These are phyloP conservation scores for Porodaedalea pini DNA, from an alignment of 1,284 basidiomycete species.

Conservation along the genomic window DNA sequence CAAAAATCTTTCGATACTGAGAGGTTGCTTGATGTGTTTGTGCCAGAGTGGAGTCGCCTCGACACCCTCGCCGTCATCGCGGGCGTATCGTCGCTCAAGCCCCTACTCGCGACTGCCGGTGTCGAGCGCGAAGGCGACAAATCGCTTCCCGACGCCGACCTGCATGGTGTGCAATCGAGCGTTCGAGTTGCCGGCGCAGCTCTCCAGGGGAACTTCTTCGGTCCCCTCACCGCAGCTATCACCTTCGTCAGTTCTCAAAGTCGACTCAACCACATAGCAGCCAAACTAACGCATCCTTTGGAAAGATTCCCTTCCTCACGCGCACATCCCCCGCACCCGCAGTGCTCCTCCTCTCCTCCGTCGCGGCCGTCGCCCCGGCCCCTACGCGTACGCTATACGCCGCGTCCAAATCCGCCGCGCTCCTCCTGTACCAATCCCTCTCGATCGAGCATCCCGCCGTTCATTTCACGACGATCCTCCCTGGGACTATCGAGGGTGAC, in stretches of 20 bases:
- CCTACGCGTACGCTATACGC: conserved; percentile 85
- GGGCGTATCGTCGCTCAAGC: conserved; percentile 80
- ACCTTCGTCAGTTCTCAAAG: conserved; percentile 53
- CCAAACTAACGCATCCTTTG: conserved; percentile 7
- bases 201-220: conserved; percentile 59
- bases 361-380: conserved; percentile 78
- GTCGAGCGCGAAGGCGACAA: conserved; percentile 37
- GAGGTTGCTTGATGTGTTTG: not conserved
- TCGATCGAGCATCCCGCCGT: conserved; percentile 74
- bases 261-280: conserved; percentile 4
- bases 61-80: conserved; percentile 85
- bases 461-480: conserved; percentile 54
- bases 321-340: conserved; percentile 68
- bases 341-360: conserved; percentile 76
- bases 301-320: conserved; percentile 74
- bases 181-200: conserved; percentile 53
- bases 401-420: conserved; percentile 79
- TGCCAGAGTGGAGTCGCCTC: conserved; percentile 71
- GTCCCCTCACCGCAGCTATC: conserved; percentile 59
- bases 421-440: conserved; percentile 75
- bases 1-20: not conserved
- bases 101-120: conserved; percentile 73
- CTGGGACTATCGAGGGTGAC: conserved; percentile 67
- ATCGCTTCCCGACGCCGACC: conserved; percentile 37
- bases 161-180: conserved; percentile 49